Conservation (phyloP, 768 basidiomycete genomes). For the Phylloporus sp. region DNA sequence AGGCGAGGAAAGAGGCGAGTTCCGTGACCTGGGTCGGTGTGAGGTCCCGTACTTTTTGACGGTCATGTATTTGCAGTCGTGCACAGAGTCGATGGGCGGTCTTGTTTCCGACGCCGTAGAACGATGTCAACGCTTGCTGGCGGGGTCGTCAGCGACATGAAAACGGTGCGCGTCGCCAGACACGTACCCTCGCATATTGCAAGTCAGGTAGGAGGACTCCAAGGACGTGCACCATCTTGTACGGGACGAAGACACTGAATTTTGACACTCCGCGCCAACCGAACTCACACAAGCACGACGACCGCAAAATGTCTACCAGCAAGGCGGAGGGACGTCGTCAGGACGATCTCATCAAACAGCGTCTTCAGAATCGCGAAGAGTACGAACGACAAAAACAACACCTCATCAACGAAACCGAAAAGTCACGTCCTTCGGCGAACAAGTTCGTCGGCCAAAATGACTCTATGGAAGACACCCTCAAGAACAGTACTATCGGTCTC, state of each 20-base stretch:
- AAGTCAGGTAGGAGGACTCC: slow-evolving; percentile 78
- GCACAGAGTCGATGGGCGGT: slow-evolving; percentile 82
- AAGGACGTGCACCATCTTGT: slow-evolving; percentile 76
- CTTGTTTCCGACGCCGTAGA: slow-evolving; percentile 81
- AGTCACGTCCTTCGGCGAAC: slow-evolving; percentile 78
- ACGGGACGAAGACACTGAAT: neutral
- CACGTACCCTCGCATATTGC: slow-evolving; percentile 66
- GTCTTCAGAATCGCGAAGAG: slow-evolving; percentile 73
- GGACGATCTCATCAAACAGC: slow-evolving; percentile 80
- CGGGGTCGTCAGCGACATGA: neutral
- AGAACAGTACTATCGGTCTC: slow-evolving; percentile 86
- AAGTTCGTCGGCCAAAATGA: slow-evolving; percentile 94
- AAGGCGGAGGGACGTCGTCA: slow-evolving; percentile 83
- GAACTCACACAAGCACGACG: slow-evolving; percentile 11
- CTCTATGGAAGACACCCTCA: slow-evolving; percentile 89
- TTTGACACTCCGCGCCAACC: slow-evolving; percentile 25
- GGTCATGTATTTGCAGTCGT: slow-evolving; percentile 87
- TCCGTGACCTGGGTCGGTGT: slow-evolving; percentile 84
- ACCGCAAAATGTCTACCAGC: slow-evolving; percentile 60
- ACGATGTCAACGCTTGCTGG: slow-evolving; percentile 84
- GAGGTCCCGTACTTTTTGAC: slow-evolving; percentile 73
- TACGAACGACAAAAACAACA: slow-evolving; percentile 76
- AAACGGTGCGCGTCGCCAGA: neutral
- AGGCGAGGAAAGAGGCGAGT: slow-evolving; percentile 91
- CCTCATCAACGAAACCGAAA: slow-evolving; percentile 86